Conservation (phyloP, 1,139 yeast species). For the Eremothecium coryli region DNA sequence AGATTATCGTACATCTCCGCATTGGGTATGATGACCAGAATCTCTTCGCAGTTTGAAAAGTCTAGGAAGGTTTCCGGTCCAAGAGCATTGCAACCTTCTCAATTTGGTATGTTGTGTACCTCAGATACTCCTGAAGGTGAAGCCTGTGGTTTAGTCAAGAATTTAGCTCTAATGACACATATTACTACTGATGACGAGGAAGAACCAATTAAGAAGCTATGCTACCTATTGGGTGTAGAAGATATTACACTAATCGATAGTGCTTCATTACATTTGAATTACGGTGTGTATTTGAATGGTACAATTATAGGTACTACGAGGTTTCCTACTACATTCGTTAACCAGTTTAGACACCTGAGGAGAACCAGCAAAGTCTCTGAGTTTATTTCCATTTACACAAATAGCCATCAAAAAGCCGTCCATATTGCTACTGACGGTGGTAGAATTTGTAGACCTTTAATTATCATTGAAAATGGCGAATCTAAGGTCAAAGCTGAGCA, state of each 20-base stretch:
- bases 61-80: slow-evolving; percentile 98
- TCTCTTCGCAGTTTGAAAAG: slow-evolving; percentile 94
- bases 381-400: slow-evolving; percentile 83
- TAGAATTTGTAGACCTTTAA: slow-evolving; percentile 92
- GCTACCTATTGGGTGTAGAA: slow-evolving; percentile 84
- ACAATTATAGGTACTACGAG: slow-evolving; percentile 84
- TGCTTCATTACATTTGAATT: slow-evolving; percentile 71
- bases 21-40: slow-evolving; percentile 98
- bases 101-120: slow-evolving; percentile 97
- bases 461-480: slow-evolving; percentile 65
- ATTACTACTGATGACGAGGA: slow-evolving; percentile 98
- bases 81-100: slow-evolving; percentile 97
- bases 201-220: slow-evolving; percentile 67
- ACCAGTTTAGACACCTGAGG: slow-evolving; percentile 68
- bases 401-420: slow-evolving; percentile 82
- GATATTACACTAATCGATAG: slow-evolving; percentile 75
- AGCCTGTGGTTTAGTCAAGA: slow-evolving; percentile 97
- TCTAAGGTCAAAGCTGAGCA: slow-evolving; percentile 69
- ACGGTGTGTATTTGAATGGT: slow-evolving; percentile 86
- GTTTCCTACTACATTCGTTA: slow-evolving; percentile 73
- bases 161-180: slow-evolving; percentile 95
- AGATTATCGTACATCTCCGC: slow-evolving; percentile 90
- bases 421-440: slow-evolving; percentile 99
- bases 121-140: slow-evolving; percentile 99
- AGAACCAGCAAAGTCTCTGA: slow-evolving; percentile 82